Evolutionary conservation across 2,329 filamentous ascomycete species (phyloP), one percentile per base, ranked within the genome.

Genomic region (Taxawa tesnikishii): DNA sequence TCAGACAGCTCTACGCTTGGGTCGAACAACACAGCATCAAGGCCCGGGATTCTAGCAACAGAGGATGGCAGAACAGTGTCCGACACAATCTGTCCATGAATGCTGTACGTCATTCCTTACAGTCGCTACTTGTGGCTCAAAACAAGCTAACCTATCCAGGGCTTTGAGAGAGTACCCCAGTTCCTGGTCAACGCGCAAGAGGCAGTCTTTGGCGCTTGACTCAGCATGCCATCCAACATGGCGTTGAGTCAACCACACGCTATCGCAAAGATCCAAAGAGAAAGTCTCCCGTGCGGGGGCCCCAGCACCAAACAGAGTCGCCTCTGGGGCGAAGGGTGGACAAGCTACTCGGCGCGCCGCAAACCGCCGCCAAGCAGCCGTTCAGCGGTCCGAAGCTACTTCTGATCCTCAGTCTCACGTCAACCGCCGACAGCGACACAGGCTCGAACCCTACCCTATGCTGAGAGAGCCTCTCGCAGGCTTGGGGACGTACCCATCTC

Each of bases 61-160:
- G 55, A 27, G 88, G 87, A 7, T 96, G 88, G 88, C 81, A 88
- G 58, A 96, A 94, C 56, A 93, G 83, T 52, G 92, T 96, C 42
- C 74, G 88, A 2, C 88, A 96, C 55, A 96, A 96, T 45, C 63
- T 96, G 6, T 94, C 84, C 29, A 94, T 96, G 87, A 96, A 96
- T 47, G 69, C 70, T 38, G 88, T 94, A 73, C 59, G 75, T 65
- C 17, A 7, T 37, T 12, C 11, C 28, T 23, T 23, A n/a, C n/a
- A n/a, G n/a, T 23, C 19, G 8, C 19, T 23, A 27, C 14, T n/a
- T 23, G 35, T 24, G 25, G 11, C 18, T 15, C 18, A 39, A 38
- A 26, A 29, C 41, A 32, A 15, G 26, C 44, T 41, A 31, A 46
- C 34, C 24, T 25, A 32, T 26, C 34, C 38, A 73, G 66, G 68